Percentiles rank a stretch among this genome's conserved stretches.
These are phyloP conservation scores for Tricholoma bakamatsutake DNA, from an alignment of 768 basidiomycete genomes.

Conservation along the genomic window DNA sequence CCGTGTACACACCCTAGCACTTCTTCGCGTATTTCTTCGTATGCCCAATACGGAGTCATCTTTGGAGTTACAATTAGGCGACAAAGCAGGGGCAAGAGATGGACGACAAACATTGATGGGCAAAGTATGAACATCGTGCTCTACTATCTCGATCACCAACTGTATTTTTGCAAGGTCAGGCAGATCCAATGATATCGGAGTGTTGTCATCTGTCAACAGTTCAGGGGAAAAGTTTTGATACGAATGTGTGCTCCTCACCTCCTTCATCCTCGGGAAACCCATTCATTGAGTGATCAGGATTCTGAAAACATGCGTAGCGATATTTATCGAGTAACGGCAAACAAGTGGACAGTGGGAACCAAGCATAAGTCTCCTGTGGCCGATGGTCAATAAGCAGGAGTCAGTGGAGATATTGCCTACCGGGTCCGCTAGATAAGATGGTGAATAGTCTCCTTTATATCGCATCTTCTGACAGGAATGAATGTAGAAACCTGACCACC, in stretches of 20 bases:
- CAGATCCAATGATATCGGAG: conserved; percentile 2
- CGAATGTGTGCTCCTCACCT: conserved; percentile 9
- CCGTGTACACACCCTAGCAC: conserved; percentile 10
- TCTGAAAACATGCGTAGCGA: conserved; percentile 66
- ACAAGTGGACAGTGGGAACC: conserved; percentile 65
- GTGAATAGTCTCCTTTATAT: conserved; percentile 91
- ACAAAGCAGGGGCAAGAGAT: not conserved
- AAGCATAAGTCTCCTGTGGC: conserved; percentile 67
- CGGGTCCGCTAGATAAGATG: conserved; percentile 86
- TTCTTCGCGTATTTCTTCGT: conserved; percentile 4
- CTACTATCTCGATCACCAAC: conserved; percentile 8
- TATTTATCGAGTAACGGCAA: conserved; percentile 54
- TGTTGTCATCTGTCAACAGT: conserved; percentile 5
- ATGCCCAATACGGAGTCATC: conserved; percentile 9
- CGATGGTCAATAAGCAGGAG: not conserved
- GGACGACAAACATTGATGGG: conserved; percentile 20
- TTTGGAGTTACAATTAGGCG: not conserved
- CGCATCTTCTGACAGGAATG: conserved; percentile 91
- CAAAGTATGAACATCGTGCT: conserved; percentile 15
- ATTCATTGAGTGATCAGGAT: conserved; percentile 49
- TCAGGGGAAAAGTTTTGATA: not conserved
- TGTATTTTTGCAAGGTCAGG: conserved; percentile 11
- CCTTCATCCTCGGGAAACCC: conserved; percentile 20
- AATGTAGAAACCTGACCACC: conserved; percentile 79
- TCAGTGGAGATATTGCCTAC: conserved; percentile 33